These are phyloP conservation scores for Cyberlindnera petersonii DNA, from an alignment of 805 yeast genomes.

Conservation along the genomic window DNA sequence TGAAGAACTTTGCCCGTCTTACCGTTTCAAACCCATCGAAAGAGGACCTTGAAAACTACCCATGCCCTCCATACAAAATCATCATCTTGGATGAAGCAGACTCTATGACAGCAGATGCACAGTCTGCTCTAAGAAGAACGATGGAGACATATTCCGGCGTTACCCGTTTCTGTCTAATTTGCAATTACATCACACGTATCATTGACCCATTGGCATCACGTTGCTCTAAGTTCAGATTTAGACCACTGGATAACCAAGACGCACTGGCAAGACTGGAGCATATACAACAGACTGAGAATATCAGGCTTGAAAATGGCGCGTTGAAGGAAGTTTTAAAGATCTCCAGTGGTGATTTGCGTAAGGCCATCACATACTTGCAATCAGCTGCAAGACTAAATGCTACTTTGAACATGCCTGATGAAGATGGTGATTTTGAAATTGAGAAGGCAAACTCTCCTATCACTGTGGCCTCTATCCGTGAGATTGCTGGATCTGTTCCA, in stretches of 20 bases:
- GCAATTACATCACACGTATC: constrained; percentile 94
- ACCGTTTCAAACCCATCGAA: constrained; percentile 76
- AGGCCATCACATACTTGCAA: constrained; percentile 86
- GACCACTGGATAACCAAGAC: constrained; percentile 63
- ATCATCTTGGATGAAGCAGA: constrained; percentile 94
- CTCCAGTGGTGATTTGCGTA: constrained; percentile 87
- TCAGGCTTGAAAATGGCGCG: constrained; percentile 44
- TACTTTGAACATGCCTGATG: constrained; percentile 24
- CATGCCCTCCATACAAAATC: constrained; percentile 95
- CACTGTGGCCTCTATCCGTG: constrained; percentile 48
- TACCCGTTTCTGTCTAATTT: constrained; percentile 89
- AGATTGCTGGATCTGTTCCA: constrained; percentile 75
- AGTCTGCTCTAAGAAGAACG: constrained; percentile 88
- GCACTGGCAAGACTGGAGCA: constrained; percentile 65
- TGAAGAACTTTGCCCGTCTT: constrained; percentile 81
- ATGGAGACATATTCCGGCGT: constrained; percentile 90
- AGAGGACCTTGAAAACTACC: constrained; percentile 68
- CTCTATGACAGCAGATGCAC: constrained; percentile 96
- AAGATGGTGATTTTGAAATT: constrained; percentile 34
- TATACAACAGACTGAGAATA: constrained; percentile 49
- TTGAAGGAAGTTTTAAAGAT: constrained; percentile 63
- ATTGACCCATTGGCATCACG: constrained; percentile 96
- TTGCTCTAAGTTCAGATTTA: constrained; percentile 92
- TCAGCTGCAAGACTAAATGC: constrained; percentile 63
- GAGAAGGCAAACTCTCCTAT: constrained; percentile 31